phyloP scores from a whole-genome alignment of 345 rosid species.

The Fremontodendron californicum region DNA sequence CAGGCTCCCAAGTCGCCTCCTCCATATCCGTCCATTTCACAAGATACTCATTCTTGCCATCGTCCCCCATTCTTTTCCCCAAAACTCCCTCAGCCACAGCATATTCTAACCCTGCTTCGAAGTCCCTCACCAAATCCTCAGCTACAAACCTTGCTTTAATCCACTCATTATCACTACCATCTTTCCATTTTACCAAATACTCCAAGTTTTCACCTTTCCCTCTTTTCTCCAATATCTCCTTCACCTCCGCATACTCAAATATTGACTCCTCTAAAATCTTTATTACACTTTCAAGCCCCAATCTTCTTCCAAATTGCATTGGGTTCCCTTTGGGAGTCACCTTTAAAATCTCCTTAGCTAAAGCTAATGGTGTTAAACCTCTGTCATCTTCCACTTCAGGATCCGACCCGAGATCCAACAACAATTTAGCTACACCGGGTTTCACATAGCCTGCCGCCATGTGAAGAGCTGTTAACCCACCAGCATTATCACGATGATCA shows the following conservation, averaged over 20 bases:
- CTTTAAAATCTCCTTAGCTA: constrained; percentile 48
- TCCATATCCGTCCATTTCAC: constrained; percentile 75
- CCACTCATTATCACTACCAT: constrained; percentile 76
- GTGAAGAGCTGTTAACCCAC: constrained; percentile 82
- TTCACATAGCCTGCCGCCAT: constrained; percentile 88
- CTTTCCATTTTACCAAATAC: constrained; percentile 79
- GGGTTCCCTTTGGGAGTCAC: constrained; percentile 82
- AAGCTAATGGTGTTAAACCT: constrained; percentile 58
- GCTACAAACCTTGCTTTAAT: constrained; percentile 50
- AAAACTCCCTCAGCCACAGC: constrained; percentile 70
- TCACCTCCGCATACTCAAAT: constrained; percentile 81
- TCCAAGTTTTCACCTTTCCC: constrained; percentile 68
- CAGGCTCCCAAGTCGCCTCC: constrained; percentile 94
- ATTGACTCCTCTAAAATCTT: constrained; percentile 43
- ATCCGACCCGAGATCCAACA: constrained; percentile 70
- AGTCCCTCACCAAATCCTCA: constrained; percentile 71
- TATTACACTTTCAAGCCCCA: constrained; percentile 71
- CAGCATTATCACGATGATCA: constrained; percentile 56
- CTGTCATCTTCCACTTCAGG: constrained; percentile 64
- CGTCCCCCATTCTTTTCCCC: constrained; percentile 60
- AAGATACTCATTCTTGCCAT: constrained; percentile 55
- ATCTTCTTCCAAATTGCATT: constrained; percentile 60
- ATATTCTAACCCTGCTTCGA: constrained; percentile 76
- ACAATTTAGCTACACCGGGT: constrained; percentile 56
- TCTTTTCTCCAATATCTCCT: constrained; percentile 69